Percentiles rank a stretch among this genome's conserved stretches.
These are phyloP conservation scores for Mycotypha africana DNA, from an alignment of 371 early-diverging fungal species.

Conservation along the genomic window DNA sequence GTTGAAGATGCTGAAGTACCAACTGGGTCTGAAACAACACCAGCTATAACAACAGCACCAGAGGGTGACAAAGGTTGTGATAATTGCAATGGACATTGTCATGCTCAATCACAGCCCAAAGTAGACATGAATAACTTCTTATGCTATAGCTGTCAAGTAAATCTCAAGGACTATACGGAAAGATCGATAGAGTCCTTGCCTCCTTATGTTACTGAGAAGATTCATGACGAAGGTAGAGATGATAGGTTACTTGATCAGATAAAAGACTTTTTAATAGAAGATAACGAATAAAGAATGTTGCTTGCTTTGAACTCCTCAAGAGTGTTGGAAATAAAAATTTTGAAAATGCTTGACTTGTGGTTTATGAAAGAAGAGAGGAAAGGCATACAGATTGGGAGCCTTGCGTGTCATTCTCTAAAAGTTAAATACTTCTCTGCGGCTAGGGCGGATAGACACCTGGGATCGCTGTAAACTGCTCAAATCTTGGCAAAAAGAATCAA, in stretches of 20 bases:
- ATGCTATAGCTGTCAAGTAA: conserved; percentile 60
- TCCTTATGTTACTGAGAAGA: conserved; percentile 16
- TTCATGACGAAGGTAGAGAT: conserved; percentile 27
- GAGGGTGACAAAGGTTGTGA: conserved; percentile 14
- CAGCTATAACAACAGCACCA: too few relatives aligned
- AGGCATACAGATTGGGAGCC: too few relatives aligned
- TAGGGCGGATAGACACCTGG: too few relatives aligned
- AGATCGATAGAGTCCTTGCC: conserved; percentile 17
- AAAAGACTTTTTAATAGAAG: conserved; percentile 44
- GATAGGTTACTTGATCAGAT: conserved; percentile 45
- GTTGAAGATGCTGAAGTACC: conserved; percentile 10
- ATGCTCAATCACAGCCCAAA: not conserved
- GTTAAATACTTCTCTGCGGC: too few relatives aligned
- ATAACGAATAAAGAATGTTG: too few relatives aligned
- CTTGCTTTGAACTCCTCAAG: too few relatives aligned
- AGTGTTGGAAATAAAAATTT: not conserved
- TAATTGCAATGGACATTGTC: conserved; percentile 9
- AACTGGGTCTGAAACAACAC: too few relatives aligned
- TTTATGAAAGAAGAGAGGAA: not conserved
- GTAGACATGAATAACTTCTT: conserved; percentile 34
- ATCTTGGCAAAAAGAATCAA: too few relatives aligned
- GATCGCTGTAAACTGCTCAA: too few relatives aligned
- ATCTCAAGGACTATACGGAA: conserved; percentile 40
- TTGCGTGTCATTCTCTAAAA: too few relatives aligned
- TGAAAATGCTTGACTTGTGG: not conserved